A percentile compares a stretch with the other conserved stretches of the same genome.
Conservation (phyloP, 306 rosid species). For the Cotoneaster glaucophyllus region DNA sequence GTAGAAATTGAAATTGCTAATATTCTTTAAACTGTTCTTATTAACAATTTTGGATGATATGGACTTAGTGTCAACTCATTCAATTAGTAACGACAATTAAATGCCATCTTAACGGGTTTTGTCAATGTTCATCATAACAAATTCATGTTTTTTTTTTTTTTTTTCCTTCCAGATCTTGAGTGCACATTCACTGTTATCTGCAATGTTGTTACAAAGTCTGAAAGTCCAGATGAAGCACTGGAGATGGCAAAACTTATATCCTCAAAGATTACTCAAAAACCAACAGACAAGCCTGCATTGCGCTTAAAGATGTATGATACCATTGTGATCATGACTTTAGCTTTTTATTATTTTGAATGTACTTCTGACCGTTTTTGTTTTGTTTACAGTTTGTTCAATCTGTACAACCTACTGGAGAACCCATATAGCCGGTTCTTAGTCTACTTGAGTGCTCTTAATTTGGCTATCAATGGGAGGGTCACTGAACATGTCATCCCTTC, state of each 20-base stretch:
- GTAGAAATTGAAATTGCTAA: background rate
- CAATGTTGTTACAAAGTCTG: slow-evolving; percentile 72
- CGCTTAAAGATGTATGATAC: slow-evolving; percentile 73
- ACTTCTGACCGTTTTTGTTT: background rate
- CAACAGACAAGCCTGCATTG: slow-evolving; percentile 68
- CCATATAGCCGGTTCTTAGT: slow-evolving; percentile 71
- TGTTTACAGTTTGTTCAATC: slow-evolving; percentile 67
- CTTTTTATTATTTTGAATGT: background rate
- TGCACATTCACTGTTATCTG: slow-evolving; percentile 78
- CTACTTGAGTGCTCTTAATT: slow-evolving; percentile 64
- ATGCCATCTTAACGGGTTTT: background rate
- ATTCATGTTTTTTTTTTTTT: background rate
- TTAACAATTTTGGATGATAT: background rate
- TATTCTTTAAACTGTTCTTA: background rate
- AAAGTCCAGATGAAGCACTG: slow-evolving; percentile 61
- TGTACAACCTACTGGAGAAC: slow-evolving; percentile 77
- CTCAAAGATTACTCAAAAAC: slow-evolving; percentile 57
- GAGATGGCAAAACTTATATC: slow-evolving; percentile 74
- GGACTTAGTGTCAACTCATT: background rate
- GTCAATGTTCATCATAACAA: background rate
- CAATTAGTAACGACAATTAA: background rate
- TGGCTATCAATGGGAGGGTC: slow-evolving; percentile 74
- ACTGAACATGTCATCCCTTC: slow-evolving; percentile 69
- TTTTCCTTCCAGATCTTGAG: slow-evolving; percentile 56
- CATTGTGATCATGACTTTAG: background rate